Conservation (phyloP, 345 rosid genomes). For the Linum trigynum region DNA sequence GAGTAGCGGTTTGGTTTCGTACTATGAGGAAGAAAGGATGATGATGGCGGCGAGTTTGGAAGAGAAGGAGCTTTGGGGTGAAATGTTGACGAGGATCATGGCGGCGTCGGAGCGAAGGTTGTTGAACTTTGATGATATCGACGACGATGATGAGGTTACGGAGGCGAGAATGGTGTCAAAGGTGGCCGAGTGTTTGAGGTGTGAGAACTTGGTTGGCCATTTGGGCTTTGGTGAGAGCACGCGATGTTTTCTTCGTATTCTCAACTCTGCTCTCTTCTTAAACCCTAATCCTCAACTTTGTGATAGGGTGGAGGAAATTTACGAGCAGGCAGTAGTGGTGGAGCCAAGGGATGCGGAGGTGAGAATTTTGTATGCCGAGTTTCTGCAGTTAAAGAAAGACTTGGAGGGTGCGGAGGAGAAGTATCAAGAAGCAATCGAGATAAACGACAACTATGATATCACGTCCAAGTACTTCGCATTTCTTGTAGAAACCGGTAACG, state of each 20-base stretch:
- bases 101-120: not conserved
- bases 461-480: constrained; percentile 63
- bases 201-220: constrained; percentile 43
- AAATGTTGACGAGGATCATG: constrained; percentile 4
- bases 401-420: constrained; percentile 67
- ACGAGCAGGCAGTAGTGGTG: constrained; percentile 43
- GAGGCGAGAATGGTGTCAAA: constrained; percentile 21
- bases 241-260: constrained; percentile 39
- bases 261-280: constrained; percentile 72
- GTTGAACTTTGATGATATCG: no score
- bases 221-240: constrained; percentile 55
- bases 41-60: constrained; percentile 5
- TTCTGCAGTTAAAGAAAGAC: constrained; percentile 59
- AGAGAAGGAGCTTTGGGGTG: constrained; percentile 1
- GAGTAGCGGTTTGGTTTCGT: not conserved
- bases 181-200: constrained; percentile 34
- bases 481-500: constrained; percentile 66
- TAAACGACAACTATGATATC: constrained; percentile 41
- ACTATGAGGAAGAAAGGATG: not conserved
- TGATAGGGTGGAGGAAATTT: constrained; percentile 69
- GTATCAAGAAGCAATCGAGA: constrained; percentile 50
- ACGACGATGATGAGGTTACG: not conserved
- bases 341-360: constrained; percentile 60
- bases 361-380: constrained; percentile 50
- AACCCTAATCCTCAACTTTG: constrained; percentile 40